phyloP scores from a whole-genome alignment of 164 flowering plant genomes.

The Berberis thunbergii region DNA sequence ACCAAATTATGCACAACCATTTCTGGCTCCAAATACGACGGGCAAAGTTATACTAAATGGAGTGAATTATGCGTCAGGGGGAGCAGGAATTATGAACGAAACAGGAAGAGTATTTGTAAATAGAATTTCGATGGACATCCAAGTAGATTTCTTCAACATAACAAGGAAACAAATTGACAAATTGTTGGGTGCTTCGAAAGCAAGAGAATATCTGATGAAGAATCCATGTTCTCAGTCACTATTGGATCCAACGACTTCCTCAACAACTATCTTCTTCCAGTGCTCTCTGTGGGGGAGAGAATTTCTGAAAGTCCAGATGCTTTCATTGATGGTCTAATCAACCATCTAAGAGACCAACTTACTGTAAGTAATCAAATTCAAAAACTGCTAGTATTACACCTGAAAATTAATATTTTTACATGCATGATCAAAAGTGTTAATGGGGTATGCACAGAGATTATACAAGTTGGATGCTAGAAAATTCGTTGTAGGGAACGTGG shows the following conservation, averaged over 20 bases:
- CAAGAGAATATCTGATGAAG: constrained; percentile 53
- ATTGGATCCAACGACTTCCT: constrained; percentile 89
- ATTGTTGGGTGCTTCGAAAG: constrained; percentile 54
- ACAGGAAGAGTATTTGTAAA: constrained; percentile 69
- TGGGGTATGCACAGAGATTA: constrained; percentile 30
- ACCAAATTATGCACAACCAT: constrained; percentile 54
- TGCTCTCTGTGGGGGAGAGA: constrained; percentile 67
- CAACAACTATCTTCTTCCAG: constrained; percentile 84
- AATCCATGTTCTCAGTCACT: constrained; percentile 83
- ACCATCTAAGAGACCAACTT: constrained; percentile 53
- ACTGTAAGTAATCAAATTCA: constrained; percentile 32
- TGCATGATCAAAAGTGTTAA: neutral
- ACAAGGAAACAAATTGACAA: constrained; percentile 30
- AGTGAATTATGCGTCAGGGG: constrained; percentile 87
- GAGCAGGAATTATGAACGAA: constrained; percentile 87
- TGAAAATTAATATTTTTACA: neutral
- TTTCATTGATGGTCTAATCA: constrained; percentile 59
- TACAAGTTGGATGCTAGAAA: constrained; percentile 59
- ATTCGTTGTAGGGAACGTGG: constrained; percentile 50
- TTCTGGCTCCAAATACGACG: constrained; percentile 44
- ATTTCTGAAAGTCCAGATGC: constrained; percentile 53
- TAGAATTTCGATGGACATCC: constrained; percentile 32
- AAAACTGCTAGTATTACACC: neutral
- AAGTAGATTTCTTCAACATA: constrained; percentile 8
- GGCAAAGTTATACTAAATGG: constrained; percentile 55